Base-by-base conservation (phyloP, 768 basidiomycete species). In the Sarcodon sp. region DNA sequence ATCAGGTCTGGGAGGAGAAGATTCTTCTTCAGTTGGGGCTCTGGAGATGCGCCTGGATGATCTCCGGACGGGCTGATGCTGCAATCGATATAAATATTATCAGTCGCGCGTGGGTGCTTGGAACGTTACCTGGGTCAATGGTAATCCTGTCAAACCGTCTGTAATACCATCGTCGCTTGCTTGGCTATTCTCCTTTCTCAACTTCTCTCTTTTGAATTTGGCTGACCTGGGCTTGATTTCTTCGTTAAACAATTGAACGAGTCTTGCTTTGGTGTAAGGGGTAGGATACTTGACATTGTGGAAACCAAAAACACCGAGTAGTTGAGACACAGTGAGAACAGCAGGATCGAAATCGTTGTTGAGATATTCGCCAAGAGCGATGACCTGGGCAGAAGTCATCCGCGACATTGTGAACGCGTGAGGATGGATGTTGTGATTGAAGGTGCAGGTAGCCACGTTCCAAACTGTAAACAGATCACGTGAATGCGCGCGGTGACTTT, bases 131-230 rank as follows among this genome's bases (percentile, higher is more conserved):
- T 41, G 66, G 70, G 55, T 69, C 50, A 90, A 62, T 34, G 74
- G 80, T 59, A 72, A 63, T n/a, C 88, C 88, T 6, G 88, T 89
- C n/a, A 79, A 52, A 16, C 88, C 88, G 61, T 91, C 85, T 35
- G 69, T 77, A 46, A 91, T 90, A 4, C 87, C 88, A 48, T 87
- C 80, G 51, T 86, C 83, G 56, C 86, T 89, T 5, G 89, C 79
- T 45, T 72, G 61, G 53, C 83, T 87, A 46, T 77, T 80, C 60
- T 78, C 75, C 53, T 70, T 76, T 66, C 77, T 78, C 35, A 80
- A 49, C 43, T 77, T 69, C 52, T 88, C 80, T 50, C 71, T 79
- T 61, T 74, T 79, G 49, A 83, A 65, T 54, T 76, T 78, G 27
- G 60, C 57, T 9, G 71, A 64, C 47, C 75, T 75, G 15, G 76